phyloP scores from a whole-genome alignment of 2,329 filamentous ascomycete species.

The Fusarium sp. region DNA sequence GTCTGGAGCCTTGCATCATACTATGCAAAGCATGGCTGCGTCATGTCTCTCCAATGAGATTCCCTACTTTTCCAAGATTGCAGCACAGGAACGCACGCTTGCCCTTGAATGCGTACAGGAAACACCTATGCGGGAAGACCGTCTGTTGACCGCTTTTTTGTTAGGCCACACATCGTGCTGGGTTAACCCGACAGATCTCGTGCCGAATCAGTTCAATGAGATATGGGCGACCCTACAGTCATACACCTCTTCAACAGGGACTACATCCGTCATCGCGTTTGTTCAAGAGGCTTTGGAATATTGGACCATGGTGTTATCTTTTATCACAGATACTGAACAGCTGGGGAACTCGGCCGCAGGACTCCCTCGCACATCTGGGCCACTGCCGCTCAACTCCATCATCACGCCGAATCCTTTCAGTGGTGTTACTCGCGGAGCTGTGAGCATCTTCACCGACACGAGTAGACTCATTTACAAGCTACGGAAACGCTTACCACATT shows the following conservation, averaged over 20 bases:
- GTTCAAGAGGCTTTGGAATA: slow-evolving; percentile 3
- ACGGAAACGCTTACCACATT: neutral
- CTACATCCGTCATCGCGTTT: neutral
- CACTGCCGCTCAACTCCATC: neutral
- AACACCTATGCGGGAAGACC: slow-evolving; percentile 1
- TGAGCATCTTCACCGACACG: neutral
- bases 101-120: neutral
- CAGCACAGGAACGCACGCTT: neutral
- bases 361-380: neutral
- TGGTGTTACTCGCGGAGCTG: slow-evolving; percentile 1
- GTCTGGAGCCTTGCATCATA: slow-evolving; percentile 6
- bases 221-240: slow-evolving; percentile 1
- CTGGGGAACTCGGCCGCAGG: neutral
- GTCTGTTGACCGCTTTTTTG: neutral
- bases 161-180: slow-evolving; percentile 1
- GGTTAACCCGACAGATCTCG: slow-evolving; percentile 1
- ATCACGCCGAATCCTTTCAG: slow-evolving; percentile 4
- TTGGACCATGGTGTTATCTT: neutral
- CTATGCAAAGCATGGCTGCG: slow-evolving; percentile 10
- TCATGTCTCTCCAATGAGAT: slow-evolving; percentile 2
- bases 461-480: slow-evolving; percentile 5
- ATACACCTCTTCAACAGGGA: neutral
- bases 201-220: slow-evolving; percentile 2
- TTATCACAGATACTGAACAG: neutral
- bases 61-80: slow-evolving; percentile 2